A percentile compares a stretch with the other conserved stretches of the same genome.
Conservation (phyloP, 169 alveolate species). For the Cryptosporidium sp. region DNA sequence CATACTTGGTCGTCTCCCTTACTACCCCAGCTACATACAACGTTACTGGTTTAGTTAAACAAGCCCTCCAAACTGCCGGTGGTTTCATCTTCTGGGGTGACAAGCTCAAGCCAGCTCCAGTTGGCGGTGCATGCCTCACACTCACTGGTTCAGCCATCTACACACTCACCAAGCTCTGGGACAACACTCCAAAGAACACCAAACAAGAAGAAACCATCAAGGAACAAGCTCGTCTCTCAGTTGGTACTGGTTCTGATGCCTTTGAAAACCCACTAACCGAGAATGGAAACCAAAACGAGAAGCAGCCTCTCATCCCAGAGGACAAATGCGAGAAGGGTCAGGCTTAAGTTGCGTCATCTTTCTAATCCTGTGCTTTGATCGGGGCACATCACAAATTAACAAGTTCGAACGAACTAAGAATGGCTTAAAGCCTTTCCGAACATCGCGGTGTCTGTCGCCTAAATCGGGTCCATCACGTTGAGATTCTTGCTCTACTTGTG, state of each 20-base stretch:
- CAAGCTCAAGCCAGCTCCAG: slow-evolving; percentile 69
- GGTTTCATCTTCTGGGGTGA: slow-evolving; percentile 74
- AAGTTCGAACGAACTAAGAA: background rate
- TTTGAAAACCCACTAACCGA: slow-evolving; percentile 68
- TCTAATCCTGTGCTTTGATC: background rate
- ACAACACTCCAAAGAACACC: slow-evolving; percentile 48
- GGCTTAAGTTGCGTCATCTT: background rate
- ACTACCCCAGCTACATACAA: slow-evolving; percentile 75
- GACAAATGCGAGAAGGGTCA: slow-evolving; percentile 75
- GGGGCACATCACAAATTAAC: slow-evolving; percentile 4
- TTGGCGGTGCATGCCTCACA: slow-evolving; percentile 71
- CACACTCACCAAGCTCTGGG: slow-evolving; percentile 72
- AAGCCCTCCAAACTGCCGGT: slow-evolving; percentile 72
- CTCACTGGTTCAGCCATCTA: slow-evolving; percentile 70
- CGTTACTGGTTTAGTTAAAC: slow-evolving; percentile 73
- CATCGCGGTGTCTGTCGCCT: background rate
- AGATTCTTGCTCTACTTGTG: background rate
- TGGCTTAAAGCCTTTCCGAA: background rate
- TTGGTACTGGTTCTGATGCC: slow-evolving; percentile 72
- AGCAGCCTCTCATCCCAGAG: slow-evolving; percentile 54
- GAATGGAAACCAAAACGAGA: slow-evolving; percentile 46
- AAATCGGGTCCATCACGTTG: background rate
- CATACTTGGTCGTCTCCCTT: slow-evolving; percentile 68
- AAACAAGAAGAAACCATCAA: slow-evolving; percentile 69
- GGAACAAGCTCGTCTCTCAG: slow-evolving; percentile 74